Conservation (phyloP, 2,329 filamentous ascomycete species). For the Aspergillus vadensis region DNA sequence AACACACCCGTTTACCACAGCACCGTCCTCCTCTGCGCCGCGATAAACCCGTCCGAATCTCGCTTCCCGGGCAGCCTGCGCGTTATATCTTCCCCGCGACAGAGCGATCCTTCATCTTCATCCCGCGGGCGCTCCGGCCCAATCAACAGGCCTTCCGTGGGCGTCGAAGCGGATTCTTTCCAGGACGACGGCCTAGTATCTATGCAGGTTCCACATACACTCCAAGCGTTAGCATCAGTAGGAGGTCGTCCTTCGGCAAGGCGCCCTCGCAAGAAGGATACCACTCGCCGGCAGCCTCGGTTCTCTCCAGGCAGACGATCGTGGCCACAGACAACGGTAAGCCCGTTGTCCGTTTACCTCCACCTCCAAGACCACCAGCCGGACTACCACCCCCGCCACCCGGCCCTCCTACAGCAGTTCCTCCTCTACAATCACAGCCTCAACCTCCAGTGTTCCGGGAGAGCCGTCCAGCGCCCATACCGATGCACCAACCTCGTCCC, state of each 20-base stretch:
- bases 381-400: conserved; percentile 25
- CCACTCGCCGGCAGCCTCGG: conserved; percentile 78
- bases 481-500: conserved; percentile 92
- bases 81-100: conserved; percentile 88
- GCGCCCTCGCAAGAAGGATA: conserved; percentile 71
- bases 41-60: conserved; percentile 95
- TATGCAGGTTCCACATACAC: conserved; percentile 81
- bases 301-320: conserved; percentile 67
- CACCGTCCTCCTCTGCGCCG: conserved; percentile 90
- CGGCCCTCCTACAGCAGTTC: conserved; percentile 24
- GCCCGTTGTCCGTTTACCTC: conserved; percentile 82
- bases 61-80: conserved; percentile 74
- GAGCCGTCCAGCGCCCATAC: conserved; percentile 61
- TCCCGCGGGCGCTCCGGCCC: conserved; percentile 86
- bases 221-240: conserved; percentile 83
- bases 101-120: conserved; percentile 96
- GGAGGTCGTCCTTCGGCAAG: conserved; percentile 76
- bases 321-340: conserved; percentile 62
- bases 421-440: conserved; percentile 47
- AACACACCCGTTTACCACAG: conserved; percentile 91
- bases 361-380: conserved; percentile 49
- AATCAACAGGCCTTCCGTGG: conserved; percentile 79
- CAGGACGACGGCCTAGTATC: conserved; percentile 67
- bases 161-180: conserved; percentile 69
- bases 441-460: conserved; percentile 61